A percentile compares a stretch with the other conserved stretches of the same genome.
phyloP scores from a whole-genome alignment of 176 grass and related monocot genomes.

The Bolboschoenus planiculmis region DNA sequence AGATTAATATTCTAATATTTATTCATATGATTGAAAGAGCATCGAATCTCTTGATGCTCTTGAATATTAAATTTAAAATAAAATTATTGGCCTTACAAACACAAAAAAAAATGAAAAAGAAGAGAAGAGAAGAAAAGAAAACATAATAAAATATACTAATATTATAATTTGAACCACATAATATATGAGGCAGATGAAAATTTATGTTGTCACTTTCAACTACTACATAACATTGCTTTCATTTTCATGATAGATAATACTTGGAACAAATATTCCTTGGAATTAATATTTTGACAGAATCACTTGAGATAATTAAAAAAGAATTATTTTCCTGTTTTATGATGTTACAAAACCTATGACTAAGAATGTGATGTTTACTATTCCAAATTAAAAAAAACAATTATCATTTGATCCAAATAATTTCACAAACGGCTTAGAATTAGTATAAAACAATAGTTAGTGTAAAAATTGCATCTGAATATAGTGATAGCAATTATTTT shows the following conservation, averaged over 20 bases:
- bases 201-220: slow-evolving; percentile 3
- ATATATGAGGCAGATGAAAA: not conserved
- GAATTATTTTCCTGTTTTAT: not conserved
- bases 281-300: not conserved
- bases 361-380: not conserved
- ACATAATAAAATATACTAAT: not conserved
- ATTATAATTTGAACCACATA: not conserved
- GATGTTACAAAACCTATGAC: not conserved
- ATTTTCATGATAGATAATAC: not conserved
- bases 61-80: not conserved
- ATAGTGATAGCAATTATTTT: no score
- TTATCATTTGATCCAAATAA: not conserved
- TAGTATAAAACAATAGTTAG: no score
- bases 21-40: not conserved
- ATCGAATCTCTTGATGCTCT: not conserved
- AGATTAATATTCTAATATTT: not conserved
- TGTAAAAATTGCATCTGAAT: no score
- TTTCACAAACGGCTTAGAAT: not conserved
- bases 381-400: not conserved
- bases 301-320: not conserved
- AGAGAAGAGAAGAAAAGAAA: not conserved
- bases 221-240: not conserved
- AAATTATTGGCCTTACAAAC: not conserved
- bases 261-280: not conserved
- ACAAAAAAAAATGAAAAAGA: not conserved